Evolutionary conservation across 371 early-diverging fungal genomes (phyloP), one percentile per base, ranked within the genome.

Genomic region (Apophysomyces variabilis): DNA sequence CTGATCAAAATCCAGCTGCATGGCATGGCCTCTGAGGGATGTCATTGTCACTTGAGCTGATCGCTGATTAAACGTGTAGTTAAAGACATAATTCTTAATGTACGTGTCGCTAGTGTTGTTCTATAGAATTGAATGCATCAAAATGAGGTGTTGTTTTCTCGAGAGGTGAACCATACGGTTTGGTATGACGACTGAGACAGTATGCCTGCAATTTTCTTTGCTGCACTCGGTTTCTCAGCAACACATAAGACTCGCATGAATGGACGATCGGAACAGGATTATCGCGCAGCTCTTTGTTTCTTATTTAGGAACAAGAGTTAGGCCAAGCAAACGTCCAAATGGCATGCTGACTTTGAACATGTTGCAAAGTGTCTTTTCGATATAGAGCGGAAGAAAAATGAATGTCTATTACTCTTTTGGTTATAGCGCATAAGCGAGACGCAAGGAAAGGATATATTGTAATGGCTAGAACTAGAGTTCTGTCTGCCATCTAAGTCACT

Each of bases 181-280:
- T 62, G 59, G 39, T 50, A 71, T 7, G 45, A 26, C 1, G 78
- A 75, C 38, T 84, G 71, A 0, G 94, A 90, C n/a, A 99, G 77
- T 21, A 96, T 90, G 36, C 80, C 75, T 2, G 96, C 87, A n/a
- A 98, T 88, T n/a, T 92, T 82, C 76, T 94, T 97, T 14, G 99
- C 91, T 67, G 98, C 95, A 57, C 95, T 93, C 39, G 98, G 98
- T 80, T 99, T 99, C 75, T 99, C 99, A 62, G 99, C 99, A 44
- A 99, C 97, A 77, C 96, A 96, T 44, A 98, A 77, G 35, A 93
- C 80, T 67, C 78, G 83, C 89, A 89, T 90, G 54, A 60, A 43
- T 44, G 21, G 32, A 6, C 54, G 54, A 50, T 50, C 54, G 32
- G 54, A 18, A 21, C 21, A 50, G 54, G 21, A 21, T 4, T 21